phyloP scores from a whole-genome alignment of 768 basidiomycete genomes.

The Mycena galopus region DNA sequence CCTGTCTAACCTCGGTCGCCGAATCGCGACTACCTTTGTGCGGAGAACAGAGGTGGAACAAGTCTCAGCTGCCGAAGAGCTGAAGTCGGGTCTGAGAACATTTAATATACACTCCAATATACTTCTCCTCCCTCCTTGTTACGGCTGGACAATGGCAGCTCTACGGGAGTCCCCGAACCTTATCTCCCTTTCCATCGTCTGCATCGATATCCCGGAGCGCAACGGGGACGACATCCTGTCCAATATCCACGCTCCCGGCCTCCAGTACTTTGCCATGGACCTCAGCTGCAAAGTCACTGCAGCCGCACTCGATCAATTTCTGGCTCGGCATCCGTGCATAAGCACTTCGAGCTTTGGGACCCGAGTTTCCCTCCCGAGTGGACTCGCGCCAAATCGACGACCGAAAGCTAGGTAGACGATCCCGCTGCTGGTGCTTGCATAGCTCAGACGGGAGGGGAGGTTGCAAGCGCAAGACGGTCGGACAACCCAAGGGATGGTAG shows the following conservation, averaged over 20 bases:
- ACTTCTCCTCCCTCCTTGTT: constrained; percentile 29
- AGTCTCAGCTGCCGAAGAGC: too few species aligned
- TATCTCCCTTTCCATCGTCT: constrained; percentile 24
- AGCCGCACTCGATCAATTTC: not conserved
- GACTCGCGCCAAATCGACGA: too few species aligned
- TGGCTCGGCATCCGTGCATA: not conserved
- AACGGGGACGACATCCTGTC: not conserved
- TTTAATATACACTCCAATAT: constrained; percentile 30
- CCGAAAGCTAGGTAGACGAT: too few species aligned
- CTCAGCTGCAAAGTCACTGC: not conserved
- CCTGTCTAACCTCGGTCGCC: constrained; percentile 2
- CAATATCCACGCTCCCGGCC: not conserved
- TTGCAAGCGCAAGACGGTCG: too few species aligned
- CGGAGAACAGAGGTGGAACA: not conserved
- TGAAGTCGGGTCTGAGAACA: not conserved
- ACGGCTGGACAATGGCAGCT: constrained; percentile 22
- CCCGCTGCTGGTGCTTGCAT: too few species aligned
- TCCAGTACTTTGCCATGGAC: not conserved
- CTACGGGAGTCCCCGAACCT: constrained; percentile 13
- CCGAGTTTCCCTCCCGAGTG: not conserved
- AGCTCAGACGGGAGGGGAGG: too few species aligned
- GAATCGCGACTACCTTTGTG: constrained; percentile 5
- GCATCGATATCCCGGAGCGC: constrained; percentile 20
- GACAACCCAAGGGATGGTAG: too few species aligned
- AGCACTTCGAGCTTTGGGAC: not conserved